A percentile compares a stretch with the other conserved stretches of the same genome.
Evolutionary conservation across 805 yeast genomes (phyloP).

Genomic region (Yueomyces sp.): DNA sequence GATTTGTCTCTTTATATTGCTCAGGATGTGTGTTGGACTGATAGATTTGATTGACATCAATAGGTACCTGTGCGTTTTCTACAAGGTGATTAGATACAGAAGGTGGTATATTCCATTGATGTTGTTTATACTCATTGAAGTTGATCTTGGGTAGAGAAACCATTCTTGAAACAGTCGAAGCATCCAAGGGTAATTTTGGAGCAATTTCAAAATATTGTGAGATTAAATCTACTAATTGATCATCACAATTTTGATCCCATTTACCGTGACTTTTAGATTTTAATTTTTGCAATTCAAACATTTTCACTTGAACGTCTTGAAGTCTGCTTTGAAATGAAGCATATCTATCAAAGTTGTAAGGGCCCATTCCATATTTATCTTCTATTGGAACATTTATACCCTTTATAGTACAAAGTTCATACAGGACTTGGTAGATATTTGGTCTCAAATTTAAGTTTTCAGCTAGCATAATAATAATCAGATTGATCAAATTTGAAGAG

Average conservation of each 20-base stretch:
- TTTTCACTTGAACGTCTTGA: slow-evolving; percentile 16
- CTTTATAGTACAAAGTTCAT: slow-evolving; percentile 47
- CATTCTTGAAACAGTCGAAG: not conserved
- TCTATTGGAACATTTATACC: slow-evolving; percentile 39
- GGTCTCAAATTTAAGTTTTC: slow-evolving; percentile 79
- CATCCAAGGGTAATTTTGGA: slow-evolving; percentile 11
- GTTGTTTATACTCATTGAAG: not conserved
- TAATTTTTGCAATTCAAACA: slow-evolving; percentile 14
- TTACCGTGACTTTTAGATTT: slow-evolving; percentile 2
- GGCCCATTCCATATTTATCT: slow-evolving; percentile 33
- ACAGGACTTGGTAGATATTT: slow-evolving; percentile 66
- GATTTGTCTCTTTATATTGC: not conserved
- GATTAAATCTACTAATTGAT: slow-evolving; percentile 12
- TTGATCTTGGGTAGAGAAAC: not conserved
- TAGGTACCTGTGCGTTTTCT: not conserved
- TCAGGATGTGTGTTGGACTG: not conserved
- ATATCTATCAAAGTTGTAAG: slow-evolving; percentile 43
- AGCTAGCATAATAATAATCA: slow-evolving; percentile 67
- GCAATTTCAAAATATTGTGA: slow-evolving; percentile 18
- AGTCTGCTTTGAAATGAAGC: slow-evolving; percentile 32
- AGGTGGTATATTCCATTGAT: not conserved
- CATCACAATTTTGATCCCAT: slow-evolving; percentile 4
- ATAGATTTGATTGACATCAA: not conserved
- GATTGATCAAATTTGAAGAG: slow-evolving; percentile 57
- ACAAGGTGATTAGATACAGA: no score